Conservation (phyloP, 768 basidiomycete species). For the Rhodotorula taiwanensis region DNA sequence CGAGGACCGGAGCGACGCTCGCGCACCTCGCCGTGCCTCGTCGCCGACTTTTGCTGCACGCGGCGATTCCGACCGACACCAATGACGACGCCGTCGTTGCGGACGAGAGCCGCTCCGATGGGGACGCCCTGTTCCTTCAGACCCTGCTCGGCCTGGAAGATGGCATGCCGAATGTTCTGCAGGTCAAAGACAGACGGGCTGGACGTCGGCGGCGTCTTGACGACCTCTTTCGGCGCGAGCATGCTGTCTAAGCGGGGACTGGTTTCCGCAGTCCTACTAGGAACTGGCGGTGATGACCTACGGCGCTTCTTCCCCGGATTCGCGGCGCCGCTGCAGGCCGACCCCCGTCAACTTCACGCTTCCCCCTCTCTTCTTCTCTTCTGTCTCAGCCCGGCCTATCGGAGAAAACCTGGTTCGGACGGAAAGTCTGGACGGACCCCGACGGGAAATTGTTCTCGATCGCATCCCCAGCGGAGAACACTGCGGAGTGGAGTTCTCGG, state of each 20-base stretch:
- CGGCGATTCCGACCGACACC: slow-evolving; percentile 51
- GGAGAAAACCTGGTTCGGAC: no score
- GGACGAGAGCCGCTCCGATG: slow-evolving; percentile 55
- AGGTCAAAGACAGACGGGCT: slow-evolving; percentile 28
- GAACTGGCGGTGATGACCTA: not conserved
- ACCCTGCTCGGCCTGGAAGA: slow-evolving; percentile 50
- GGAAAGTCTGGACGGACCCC: no score
- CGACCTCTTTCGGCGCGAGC: slow-evolving; percentile 10
- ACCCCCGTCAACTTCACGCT: no score
- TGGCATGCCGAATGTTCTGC: slow-evolving; percentile 39
- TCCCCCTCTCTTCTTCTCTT: no score
- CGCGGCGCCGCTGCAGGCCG: no score
- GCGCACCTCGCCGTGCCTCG: slow-evolving; percentile 51
- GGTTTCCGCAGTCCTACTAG: no score
- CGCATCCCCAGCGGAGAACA: no score
- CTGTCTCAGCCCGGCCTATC: no score
- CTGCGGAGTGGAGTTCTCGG: no score
- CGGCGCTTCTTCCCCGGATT: not conserved
- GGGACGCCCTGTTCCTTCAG: slow-evolving; percentile 58
- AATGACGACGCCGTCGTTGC: slow-evolving; percentile 42
- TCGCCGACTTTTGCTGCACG: slow-evolving; percentile 50
- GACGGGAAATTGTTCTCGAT: no score
- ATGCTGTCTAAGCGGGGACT: not conserved
- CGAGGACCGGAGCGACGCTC: not conserved
- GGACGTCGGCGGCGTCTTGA: slow-evolving; percentile 35